A percentile compares a stretch with the other conserved stretches of the same genome.
phyloP scores from a whole-genome alignment of 345 rosid species.

The Triadica sebifera region DNA sequence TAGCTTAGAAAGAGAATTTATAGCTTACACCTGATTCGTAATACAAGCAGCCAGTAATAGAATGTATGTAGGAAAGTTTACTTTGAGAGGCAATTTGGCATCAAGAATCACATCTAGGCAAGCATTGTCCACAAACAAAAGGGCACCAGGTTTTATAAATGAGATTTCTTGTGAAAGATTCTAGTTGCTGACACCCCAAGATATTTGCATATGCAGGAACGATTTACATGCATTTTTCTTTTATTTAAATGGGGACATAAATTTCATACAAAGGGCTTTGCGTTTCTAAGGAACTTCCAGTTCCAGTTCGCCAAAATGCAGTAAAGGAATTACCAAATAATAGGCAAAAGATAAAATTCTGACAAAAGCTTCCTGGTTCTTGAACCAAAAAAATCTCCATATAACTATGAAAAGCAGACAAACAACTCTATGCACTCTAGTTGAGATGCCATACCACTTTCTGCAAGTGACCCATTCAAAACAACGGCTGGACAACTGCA shows the following conservation, averaged over 20 bases:
- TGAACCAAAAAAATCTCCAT: background rate
- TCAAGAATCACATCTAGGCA: too few species aligned
- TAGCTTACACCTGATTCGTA: too few species aligned
- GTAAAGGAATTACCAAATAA: background rate
- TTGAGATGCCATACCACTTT: conserved; percentile 1
- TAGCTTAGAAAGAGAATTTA: too few species aligned
- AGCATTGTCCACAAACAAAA: too few species aligned
- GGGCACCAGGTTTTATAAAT: too few species aligned
- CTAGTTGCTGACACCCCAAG: too few species aligned
- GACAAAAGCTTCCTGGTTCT: background rate
- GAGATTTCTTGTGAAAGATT: background rate
- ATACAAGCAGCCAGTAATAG: too few species aligned
- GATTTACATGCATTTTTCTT: background rate
- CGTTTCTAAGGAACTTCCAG: too few species aligned
- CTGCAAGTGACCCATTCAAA: background rate
- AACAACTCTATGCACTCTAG: conserved; percentile 1
- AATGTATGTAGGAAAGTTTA: too few species aligned
- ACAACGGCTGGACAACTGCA: background rate
- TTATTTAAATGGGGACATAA: background rate
- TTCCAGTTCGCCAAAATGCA: background rate
- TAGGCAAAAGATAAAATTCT: background rate
- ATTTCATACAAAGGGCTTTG: conserved; percentile 9
- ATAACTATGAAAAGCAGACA: conserved; percentile 1
- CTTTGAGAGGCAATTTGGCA: too few species aligned
- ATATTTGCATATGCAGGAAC: background rate